Conservation (phyloP, 2,329 filamentous ascomycete genomes). For the Aureobasidium sp. region DNA sequence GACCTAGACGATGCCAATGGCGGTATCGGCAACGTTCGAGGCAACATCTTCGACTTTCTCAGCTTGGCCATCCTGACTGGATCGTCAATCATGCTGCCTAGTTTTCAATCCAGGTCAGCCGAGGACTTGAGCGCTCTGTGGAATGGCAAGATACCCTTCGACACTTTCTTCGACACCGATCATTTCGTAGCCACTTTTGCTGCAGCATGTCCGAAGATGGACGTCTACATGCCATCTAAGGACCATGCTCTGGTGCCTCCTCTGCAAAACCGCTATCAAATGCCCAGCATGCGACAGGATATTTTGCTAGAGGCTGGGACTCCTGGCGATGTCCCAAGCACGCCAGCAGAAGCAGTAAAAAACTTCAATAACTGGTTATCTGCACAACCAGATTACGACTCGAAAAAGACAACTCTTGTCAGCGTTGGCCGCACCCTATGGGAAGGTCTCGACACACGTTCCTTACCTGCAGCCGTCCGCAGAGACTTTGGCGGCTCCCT, state of each 20-base stretch:
- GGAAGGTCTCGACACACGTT: conserved; percentile 24
- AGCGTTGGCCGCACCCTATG: conserved; percentile 26
- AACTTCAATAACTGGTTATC: conserved; percentile 23
- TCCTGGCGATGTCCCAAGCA: conserved; percentile 11
- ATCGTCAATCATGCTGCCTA: conserved; percentile 29
- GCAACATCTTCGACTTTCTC: conserved; percentile 41
- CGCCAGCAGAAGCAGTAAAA: conserved; percentile 16
- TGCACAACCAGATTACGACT: conserved; percentile 9
- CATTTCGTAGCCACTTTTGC: conserved; percentile 23
- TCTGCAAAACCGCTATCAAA: conserved; percentile 22
- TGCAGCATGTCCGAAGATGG: conserved; percentile 24
- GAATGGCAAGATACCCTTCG: conserved; percentile 22
- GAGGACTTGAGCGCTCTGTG: conserved; percentile 21
- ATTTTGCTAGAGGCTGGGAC: background rate
- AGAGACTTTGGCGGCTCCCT: conserved; percentile 27
- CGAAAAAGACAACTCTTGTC: conserved; percentile 20
- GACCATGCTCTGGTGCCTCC: conserved; percentile 17
- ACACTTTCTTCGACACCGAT: conserved; percentile 25
- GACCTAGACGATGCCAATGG: conserved; percentile 39
- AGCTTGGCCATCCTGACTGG: conserved; percentile 44
- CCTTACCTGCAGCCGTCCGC: conserved; percentile 21
- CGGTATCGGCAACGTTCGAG: conserved; percentile 40
- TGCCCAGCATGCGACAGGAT: conserved; percentile 23
- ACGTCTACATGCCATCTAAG: conserved; percentile 20
- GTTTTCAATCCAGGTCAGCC: conserved; percentile 19